These are phyloP conservation scores for Entamoeba invadens DNA, from an alignment of 208 protist genomes.

Conservation along the genomic window DNA sequence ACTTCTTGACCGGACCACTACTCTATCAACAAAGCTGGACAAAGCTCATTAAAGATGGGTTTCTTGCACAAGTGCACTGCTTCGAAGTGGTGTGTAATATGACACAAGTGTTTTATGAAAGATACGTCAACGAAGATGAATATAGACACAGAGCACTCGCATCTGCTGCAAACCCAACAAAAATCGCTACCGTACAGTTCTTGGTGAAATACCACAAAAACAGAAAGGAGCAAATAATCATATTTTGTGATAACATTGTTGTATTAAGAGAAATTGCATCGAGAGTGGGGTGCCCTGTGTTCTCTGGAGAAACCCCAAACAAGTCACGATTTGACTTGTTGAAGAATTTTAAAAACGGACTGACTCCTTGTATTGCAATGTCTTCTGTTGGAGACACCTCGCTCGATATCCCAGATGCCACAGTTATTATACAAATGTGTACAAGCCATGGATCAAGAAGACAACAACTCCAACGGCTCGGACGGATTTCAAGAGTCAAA, in stretches of 20 bases:
- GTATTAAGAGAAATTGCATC: constrained; percentile 74
- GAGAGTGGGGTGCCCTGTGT: constrained; percentile 50
- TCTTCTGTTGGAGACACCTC: constrained; percentile 75
- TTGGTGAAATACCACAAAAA: constrained; percentile 11
- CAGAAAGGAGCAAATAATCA: constrained; percentile 63
- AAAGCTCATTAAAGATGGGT: constrained; percentile 69
- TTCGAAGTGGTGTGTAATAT: constrained; percentile 85
- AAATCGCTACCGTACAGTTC: constrained; percentile 41
- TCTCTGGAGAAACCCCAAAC: constrained; percentile 73
- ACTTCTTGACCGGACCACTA: constrained; percentile 93
- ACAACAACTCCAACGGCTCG: constrained; percentile 48
- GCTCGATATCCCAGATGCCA: constrained; percentile 80
- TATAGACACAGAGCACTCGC: constrained; percentile 27
- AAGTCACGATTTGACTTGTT: constrained; percentile 41
- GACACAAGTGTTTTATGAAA: constrained; percentile 67
- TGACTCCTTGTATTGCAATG: neutral
- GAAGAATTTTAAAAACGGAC: constrained; percentile 60
- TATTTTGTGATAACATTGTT: constrained; percentile 93
- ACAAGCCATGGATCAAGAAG: constrained; percentile 40
- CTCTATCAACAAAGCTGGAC: constrained; percentile 96
- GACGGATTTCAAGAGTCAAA: constrained; percentile 14
- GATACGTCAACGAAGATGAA: constrained; percentile 38
- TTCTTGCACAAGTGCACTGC: constrained; percentile 88
- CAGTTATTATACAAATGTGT: constrained; percentile 83
- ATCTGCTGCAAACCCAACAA: constrained; percentile 64